Percentiles rank a stretch among this genome's conserved stretches.
Evolutionary conservation across 441 rosid genomes (phyloP).

Genomic region (Manihot esculenta): DNA sequence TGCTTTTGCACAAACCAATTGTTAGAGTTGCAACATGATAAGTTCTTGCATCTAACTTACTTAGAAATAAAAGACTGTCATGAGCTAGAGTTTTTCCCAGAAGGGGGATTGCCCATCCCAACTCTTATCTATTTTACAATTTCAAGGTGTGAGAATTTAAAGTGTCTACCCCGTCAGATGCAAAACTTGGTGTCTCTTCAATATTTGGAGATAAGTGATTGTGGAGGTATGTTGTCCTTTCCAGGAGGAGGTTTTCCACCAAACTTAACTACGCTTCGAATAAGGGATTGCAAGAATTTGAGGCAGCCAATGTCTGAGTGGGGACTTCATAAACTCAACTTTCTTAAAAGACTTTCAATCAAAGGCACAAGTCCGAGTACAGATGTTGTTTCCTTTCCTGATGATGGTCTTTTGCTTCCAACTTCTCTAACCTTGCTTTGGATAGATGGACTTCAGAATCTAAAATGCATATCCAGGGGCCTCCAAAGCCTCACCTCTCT

Average conservation of each 20-base stretch:
- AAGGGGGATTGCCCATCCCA: slow-evolving; percentile 10
- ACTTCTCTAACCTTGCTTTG: not conserved
- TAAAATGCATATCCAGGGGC: slow-evolving; percentile 12
- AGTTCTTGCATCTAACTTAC: slow-evolving; percentile 20
- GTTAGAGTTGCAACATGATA: slow-evolving; percentile 7
- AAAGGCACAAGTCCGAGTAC: slow-evolving; percentile 1
- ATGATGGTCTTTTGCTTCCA: slow-evolving; percentile 19
- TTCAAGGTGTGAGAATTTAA: slow-evolving; percentile 23
- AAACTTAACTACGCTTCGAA: slow-evolving; percentile 16
- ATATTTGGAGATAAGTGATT: slow-evolving; percentile 23
- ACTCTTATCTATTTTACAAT: slow-evolving; percentile 17
- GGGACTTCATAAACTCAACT: slow-evolving; percentile 22
- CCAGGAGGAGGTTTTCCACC: slow-evolving; percentile 33
- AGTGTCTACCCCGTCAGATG: slow-evolving; percentile 30
- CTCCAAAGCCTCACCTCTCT: slow-evolving; percentile 19
- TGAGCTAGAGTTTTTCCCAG: slow-evolving; percentile 18
- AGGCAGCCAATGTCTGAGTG: slow-evolving; percentile 14
- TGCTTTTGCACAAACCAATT: slow-evolving; percentile 10
- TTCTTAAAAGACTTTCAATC: slow-evolving; percentile 3
- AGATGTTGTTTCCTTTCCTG: slow-evolving; percentile 16
- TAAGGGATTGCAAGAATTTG: slow-evolving; percentile 10
- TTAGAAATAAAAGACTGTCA: slow-evolving; percentile 14
- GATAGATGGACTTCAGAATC: not conserved
- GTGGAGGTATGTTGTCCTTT: slow-evolving; percentile 29
- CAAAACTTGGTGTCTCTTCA: slow-evolving; percentile 29